Conservation (phyloP, 2,329 filamentous ascomycete genomes). For the Aspergillus ustus region DNA sequence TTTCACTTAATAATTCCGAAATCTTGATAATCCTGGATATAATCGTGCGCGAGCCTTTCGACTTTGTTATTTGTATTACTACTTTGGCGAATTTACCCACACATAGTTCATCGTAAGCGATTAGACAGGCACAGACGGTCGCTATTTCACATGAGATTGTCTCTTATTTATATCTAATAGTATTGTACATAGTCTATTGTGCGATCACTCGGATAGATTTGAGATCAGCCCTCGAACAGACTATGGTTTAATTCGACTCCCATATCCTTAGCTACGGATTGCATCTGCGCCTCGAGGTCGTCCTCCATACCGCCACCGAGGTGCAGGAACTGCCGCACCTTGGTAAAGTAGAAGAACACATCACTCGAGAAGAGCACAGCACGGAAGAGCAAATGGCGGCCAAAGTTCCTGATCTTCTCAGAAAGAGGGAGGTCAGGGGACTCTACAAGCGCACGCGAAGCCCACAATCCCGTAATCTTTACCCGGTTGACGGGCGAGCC, state of each 20-base stretch:
- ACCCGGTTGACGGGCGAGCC: slow-evolving; percentile 87
- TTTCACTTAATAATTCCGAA: too few species aligned
- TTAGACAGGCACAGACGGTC: background rate
- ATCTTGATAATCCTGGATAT: slow-evolving; percentile 12
- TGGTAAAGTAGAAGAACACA: slow-evolving; percentile 80
- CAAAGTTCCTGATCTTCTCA: slow-evolving; percentile 70
- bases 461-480: slow-evolving; percentile 93
- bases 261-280: slow-evolving; percentile 83
- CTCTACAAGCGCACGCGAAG: slow-evolving; percentile 79
- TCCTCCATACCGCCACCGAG: slow-evolving; percentile 89
- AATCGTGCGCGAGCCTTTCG: slow-evolving; percentile 4
- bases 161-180: background rate
- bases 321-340: slow-evolving; percentile 75
- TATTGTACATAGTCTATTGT: slow-evolving; percentile 16
- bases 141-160: slow-evolving; percentile 1
- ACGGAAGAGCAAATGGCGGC: slow-evolving; percentile 81
- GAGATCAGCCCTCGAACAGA: slow-evolving; percentile 76
- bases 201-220: background rate
- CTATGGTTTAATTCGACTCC: slow-evolving; percentile 88
- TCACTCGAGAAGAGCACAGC: slow-evolving; percentile 76
- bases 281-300: slow-evolving; percentile 87
- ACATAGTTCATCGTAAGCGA: background rate
- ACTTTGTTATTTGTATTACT: background rate
- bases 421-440: slow-evolving; percentile 66
- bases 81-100: background rate